Evolutionary conservation across 495 filamentous ascomycete genomes (phyloP).

Genomic region (Neurospora africana): DNA sequence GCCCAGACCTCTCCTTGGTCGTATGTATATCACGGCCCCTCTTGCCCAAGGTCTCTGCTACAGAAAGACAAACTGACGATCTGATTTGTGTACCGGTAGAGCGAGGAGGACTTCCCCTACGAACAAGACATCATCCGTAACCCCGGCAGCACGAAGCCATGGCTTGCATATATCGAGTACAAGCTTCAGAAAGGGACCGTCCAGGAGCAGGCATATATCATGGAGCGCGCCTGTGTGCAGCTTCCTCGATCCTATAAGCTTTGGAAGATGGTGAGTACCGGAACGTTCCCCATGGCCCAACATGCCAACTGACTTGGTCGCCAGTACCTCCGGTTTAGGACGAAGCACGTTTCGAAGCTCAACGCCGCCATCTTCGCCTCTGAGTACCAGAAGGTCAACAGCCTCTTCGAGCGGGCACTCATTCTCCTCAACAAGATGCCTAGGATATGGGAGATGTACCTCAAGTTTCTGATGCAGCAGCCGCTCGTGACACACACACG

Average conservation of each 20-base stretch:
- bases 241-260: conserved; percentile 94
- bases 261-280: conserved; percentile 76
- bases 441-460: conserved; percentile 95
- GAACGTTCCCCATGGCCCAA: neutral
- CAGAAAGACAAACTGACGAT: neutral
- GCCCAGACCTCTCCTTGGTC: conserved; percentile 64
- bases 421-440: conserved; percentile 99
- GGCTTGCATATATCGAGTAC: conserved; percentile 89
- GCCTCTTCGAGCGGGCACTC: conserved; percentile 86
- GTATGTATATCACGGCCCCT: conserved; percentile 41
- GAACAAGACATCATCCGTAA: conserved; percentile 91
- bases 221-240: conserved; percentile 83
- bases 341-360: conserved; percentile 68
- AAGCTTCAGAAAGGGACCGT: conserved; percentile 78
- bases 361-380: conserved; percentile 72
- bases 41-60: neutral
- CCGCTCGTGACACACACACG: conserved; percentile 86
- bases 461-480: conserved; percentile 81
- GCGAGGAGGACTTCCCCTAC: conserved; percentile 83
- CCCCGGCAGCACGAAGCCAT: conserved; percentile 81
- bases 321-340: conserved; percentile 80
- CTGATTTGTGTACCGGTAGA: conserved; percentile 29
- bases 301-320: neutral
- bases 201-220: conserved; percentile 87
- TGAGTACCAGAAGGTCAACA: conserved; percentile 89